Conservation (phyloP, 495 filamentous ascomycete species). For the Lophiotrema nucula region DNA sequence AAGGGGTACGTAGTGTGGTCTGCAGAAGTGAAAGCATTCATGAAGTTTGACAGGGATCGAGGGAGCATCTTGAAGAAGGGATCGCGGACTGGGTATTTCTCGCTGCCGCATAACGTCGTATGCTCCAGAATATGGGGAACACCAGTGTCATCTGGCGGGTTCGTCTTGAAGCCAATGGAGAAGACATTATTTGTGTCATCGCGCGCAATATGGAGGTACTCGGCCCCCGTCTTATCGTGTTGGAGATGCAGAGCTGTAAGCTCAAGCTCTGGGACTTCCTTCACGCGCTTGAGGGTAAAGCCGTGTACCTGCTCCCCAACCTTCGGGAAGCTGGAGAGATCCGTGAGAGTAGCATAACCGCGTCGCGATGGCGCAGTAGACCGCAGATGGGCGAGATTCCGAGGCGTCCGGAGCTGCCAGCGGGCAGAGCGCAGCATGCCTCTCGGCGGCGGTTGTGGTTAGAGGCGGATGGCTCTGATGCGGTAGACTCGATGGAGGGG, state of each 20-base stretch:
- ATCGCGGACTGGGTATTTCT: slow-evolving; percentile 94
- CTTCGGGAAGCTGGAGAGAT: slow-evolving; percentile 67
- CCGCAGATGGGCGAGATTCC: neutral
- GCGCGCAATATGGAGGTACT: slow-evolving; percentile 90
- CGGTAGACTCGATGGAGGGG: neutral
- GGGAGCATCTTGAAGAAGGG: slow-evolving; percentile 99
- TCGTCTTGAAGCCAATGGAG: slow-evolving; percentile 98
- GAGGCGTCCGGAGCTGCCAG: slow-evolving; percentile 15
- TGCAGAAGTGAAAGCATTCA: slow-evolving; percentile 96
- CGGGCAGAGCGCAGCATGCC: slow-evolving; percentile 32
- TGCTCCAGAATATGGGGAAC: slow-evolving; percentile 98
- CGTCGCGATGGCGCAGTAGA: slow-evolving; percentile 27
- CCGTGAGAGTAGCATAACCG: slow-evolving; percentile 65
- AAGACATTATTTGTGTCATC: slow-evolving; percentile 99
- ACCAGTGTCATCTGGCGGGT: slow-evolving; percentile 92
- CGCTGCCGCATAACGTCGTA: slow-evolving; percentile 92
- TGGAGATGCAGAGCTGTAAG: slow-evolving; percentile 83
- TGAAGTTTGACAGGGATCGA: slow-evolving; percentile 94
- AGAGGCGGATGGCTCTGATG: no score
- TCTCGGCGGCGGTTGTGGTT: neutral
- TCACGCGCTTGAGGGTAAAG: slow-evolving; percentile 82
- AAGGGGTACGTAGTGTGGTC: slow-evolving; percentile 99
- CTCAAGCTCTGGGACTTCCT: slow-evolving; percentile 91
- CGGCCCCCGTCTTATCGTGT: slow-evolving; percentile 90
- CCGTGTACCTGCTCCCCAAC: slow-evolving; percentile 85